Evolutionary conservation across 2,329 filamentous ascomycete genomes (phyloP).

Genomic region (Akanthomyces lecanii): DNA sequence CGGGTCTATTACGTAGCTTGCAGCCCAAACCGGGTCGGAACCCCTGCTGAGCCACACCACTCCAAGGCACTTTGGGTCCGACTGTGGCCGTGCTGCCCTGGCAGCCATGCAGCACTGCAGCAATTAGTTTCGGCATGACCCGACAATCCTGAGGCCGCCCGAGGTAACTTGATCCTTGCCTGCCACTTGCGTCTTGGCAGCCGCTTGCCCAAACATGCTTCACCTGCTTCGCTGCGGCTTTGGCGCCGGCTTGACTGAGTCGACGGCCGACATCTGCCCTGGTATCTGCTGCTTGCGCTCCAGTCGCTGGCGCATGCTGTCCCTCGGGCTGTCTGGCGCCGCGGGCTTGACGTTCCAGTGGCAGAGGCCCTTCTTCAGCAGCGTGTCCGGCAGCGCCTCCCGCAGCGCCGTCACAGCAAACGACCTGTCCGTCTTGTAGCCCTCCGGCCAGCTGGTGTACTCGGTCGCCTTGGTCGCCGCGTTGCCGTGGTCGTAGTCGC

Average conservation of each 20-base stretch:
- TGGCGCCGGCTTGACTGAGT: not conserved
- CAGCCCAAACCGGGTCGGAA: not conserved
- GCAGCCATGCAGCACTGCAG: not conserved
- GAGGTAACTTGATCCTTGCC: not conserved
- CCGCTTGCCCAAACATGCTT: not conserved
- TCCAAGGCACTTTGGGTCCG: not conserved
- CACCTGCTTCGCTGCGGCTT: not conserved
- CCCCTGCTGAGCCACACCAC: conserved; percentile 7
- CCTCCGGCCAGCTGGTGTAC: conserved; percentile 39
- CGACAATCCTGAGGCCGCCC: not conserved
- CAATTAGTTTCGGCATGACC: not conserved
- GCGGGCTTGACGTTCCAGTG: conserved; percentile 38
- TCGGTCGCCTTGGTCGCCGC: conserved; percentile 31
- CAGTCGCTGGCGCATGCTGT: conserved; percentile 19
- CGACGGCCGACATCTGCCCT: conserved; percentile 1
- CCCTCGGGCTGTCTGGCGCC: not conserved
- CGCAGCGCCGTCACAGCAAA: conserved; percentile 36
- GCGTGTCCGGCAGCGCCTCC: conserved; percentile 35
- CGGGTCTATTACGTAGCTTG: conserved; percentile 5
- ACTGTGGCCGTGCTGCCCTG: not conserved
- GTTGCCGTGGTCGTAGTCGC: conserved; percentile 37
- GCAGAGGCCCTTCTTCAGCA: conserved; percentile 36
- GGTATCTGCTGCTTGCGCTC: conserved; percentile 20
- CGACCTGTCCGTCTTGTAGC: conserved; percentile 29
- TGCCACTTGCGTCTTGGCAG: not conserved